Evolutionary conservation across 148 eudicot species (phyloP).

Genomic region (Arctostaphylos glauca): DNA sequence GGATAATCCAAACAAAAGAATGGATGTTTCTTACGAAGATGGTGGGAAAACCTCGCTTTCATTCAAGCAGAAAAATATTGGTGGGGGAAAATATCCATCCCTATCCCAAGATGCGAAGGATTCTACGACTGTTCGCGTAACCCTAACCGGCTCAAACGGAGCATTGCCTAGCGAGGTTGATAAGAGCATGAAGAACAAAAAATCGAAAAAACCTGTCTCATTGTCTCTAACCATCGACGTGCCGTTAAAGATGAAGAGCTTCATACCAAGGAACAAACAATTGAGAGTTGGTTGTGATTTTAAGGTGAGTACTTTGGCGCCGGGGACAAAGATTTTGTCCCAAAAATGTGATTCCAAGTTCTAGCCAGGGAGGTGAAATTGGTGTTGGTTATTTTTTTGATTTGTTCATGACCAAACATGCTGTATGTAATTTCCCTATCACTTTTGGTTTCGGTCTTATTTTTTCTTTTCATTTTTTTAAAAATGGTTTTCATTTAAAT

Average conservation of each 20-base stretch:
- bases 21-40: conserved; percentile 25
- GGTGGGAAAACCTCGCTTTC: conserved; percentile 35
- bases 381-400: not conserved
- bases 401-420: conserved; percentile 8
- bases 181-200: conserved; percentile 17
- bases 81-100: conserved; percentile 30
- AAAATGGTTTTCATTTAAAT: not conserved
- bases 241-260: conserved; percentile 41
- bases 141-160: conserved; percentile 19
- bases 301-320: conserved; percentile 29
- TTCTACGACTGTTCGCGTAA: conserved; percentile 20
- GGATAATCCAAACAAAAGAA: conserved; percentile 41
- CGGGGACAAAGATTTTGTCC: conserved; percentile 28
- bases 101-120: conserved; percentile 25
- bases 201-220: conserved; percentile 10
- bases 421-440: not conserved
- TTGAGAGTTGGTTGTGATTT: conserved; percentile 43
- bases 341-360: conserved; percentile 43
- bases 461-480: not conserved
- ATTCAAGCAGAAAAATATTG: conserved; percentile 35
- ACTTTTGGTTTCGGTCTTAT: not conserved
- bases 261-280: conserved; percentile 24
- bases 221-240: conserved; percentile 26
- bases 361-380: not conserved
- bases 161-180: conserved; percentile 33